These are phyloP conservation scores for Wallacemonas collosoma DNA, from an alignment of 208 protist species.

Conservation along the genomic window DNA sequence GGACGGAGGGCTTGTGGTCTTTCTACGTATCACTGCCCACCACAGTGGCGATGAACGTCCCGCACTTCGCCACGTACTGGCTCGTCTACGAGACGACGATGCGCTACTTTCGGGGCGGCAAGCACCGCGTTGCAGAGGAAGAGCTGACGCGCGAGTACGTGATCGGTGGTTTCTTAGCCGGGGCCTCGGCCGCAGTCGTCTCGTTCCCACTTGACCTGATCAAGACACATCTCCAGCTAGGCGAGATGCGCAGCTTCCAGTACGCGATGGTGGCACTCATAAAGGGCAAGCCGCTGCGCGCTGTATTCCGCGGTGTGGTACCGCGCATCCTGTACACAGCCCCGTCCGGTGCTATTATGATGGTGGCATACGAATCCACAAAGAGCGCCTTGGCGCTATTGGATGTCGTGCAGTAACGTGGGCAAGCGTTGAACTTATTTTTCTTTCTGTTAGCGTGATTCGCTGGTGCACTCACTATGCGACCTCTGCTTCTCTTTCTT, in stretches of 20 bases:
- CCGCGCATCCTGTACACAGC: slow-evolving; percentile 89
- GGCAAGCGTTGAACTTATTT: no score
- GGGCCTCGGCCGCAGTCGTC: slow-evolving; percentile 77
- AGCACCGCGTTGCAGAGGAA: slow-evolving; percentile 42
- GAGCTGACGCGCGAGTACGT: slow-evolving; percentile 69
- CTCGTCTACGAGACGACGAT: slow-evolving; percentile 87
- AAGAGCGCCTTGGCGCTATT: slow-evolving; percentile 41
- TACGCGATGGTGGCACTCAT: slow-evolving; percentile 37
- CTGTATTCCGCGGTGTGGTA: slow-evolving; percentile 76
- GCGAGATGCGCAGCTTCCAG: slow-evolving; percentile 30
- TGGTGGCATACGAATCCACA: slow-evolving; percentile 93
- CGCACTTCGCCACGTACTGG: slow-evolving; percentile 93
- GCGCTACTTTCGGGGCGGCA: slow-evolving; percentile 31
- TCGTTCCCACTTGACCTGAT: slow-evolving; percentile 93
- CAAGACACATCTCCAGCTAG: slow-evolving; percentile 92
- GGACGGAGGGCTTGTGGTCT: slow-evolving; percentile 54
- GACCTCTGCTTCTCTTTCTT: no score
- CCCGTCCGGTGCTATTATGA: slow-evolving; percentile 90
- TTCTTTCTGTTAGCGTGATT: no score
- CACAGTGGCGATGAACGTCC: slow-evolving; percentile 93
- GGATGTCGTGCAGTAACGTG: background rate
- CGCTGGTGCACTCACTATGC: no score
- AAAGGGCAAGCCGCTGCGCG: slow-evolving; percentile 36
- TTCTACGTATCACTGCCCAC: slow-evolving; percentile 91
- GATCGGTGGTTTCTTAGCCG: slow-evolving; percentile 79